Base-by-base conservation (phyloP, 2,329 filamentous ascomycete genomes). In the Diplodia intermedia region DNA sequence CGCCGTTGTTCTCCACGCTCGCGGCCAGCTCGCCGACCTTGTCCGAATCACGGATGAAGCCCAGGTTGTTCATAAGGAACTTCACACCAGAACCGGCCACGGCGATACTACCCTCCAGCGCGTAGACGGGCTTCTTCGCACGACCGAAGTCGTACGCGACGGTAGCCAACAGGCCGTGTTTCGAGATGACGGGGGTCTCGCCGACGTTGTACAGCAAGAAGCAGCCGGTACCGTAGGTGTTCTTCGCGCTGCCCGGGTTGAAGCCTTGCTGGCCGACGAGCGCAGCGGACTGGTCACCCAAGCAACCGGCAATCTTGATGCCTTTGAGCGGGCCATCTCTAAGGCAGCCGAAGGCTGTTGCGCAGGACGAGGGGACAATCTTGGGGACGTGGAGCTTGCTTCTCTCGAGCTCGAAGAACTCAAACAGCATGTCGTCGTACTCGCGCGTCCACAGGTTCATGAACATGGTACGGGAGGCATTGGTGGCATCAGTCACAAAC, bases 381-480 rank as follows among this genome's bases (percentile, higher is more conserved):
- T 89, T 88, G n/a, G 93, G 93, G 14, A 97, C 83, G 62, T 86
- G 84, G 52, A 96, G 82, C 78, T 94, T 94, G 66, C 82, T 84
- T 67, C 82, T 81, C 77, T 94, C 89, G 70, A 97, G 86, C 55
- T 86, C 87, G 79, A 97, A 97, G 82, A 96, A 97, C 29, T 88
- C 81, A 31, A 97, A 82, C 31, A 97, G 85, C 50, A 85, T 84
- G 68, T 93, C 88, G 76, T 94, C 92, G 79, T 97, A 97, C 73
- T 93, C 79, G 69, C 93, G 84, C 12, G 89, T 94, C 73, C 89
- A 86, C 66, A 97, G 84, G 80, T 97, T 93, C 90, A 97, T 94
- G 79, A 97, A 95, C 93, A 97, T 96, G 69, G 93, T 97, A 75
- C 93, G 85, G 65, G 91, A 94, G 23, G 93, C 93, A 77, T 97